Conservation (phyloP, 2,329 filamentous ascomycete species). For the Blumeriella jaapii region DNA sequence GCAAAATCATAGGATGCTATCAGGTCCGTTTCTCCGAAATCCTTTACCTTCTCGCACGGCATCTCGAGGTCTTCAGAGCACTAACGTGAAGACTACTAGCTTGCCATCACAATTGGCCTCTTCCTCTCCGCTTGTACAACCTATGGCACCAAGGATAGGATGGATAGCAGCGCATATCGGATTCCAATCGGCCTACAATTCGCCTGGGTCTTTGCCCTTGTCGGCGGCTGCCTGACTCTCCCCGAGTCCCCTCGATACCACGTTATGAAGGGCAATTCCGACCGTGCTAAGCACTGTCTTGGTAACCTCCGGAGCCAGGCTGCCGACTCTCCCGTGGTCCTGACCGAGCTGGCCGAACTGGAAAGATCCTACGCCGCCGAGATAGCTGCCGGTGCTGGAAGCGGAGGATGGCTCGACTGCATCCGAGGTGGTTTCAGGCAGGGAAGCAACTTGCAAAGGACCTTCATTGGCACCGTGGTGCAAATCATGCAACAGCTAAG, state of each 20-base stretch:
- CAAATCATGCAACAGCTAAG: slow-evolving; percentile 68
- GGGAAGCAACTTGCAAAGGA: slow-evolving; percentile 58
- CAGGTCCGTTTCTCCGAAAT: slow-evolving; percentile 3
- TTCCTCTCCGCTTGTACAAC: slow-evolving; percentile 63
- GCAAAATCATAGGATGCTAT: slow-evolving; percentile 56
- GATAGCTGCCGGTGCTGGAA: slow-evolving; percentile 36
- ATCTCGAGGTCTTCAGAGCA: not conserved
- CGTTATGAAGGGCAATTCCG: slow-evolving; percentile 62
- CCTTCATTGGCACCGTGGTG: slow-evolving; percentile 59
- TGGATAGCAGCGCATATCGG: slow-evolving; percentile 58
- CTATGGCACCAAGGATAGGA: slow-evolving; percentile 53
- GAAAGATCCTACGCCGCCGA: slow-evolving; percentile 63
- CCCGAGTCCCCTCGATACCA: slow-evolving; percentile 78
- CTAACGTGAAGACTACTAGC: slow-evolving; percentile 32
- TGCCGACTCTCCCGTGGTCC: slow-evolving; percentile 59
- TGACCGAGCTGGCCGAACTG: slow-evolving; percentile 69
- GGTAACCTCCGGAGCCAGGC: slow-evolving; percentile 62
- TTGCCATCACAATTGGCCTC: slow-evolving; percentile 70
- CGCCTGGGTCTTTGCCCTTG: slow-evolving; percentile 67
- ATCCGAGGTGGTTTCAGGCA: slow-evolving; percentile 52
- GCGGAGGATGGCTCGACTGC: slow-evolving; percentile 56
- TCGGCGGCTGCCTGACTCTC: slow-evolving; percentile 56
- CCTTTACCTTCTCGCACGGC: not conserved
- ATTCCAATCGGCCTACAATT: slow-evolving; percentile 75
- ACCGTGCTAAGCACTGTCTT: slow-evolving; percentile 49